phyloP scores from a whole-genome alignment of 805 yeast species.

The Cyberlindnera sargentensis region DNA sequence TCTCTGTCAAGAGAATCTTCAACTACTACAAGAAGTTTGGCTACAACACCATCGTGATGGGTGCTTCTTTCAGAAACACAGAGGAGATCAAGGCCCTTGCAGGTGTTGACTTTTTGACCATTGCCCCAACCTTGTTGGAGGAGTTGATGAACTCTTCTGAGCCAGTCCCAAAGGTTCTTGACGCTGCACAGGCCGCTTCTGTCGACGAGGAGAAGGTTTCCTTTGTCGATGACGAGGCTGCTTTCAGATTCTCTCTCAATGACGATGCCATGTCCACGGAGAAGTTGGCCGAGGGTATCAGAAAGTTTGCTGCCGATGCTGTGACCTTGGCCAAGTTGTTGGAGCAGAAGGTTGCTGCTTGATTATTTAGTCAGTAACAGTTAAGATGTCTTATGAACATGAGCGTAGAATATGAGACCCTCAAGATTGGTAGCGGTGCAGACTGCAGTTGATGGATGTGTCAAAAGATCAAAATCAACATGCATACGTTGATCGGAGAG shows the following conservation, averaged over 20 bases:
- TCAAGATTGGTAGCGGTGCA: no score
- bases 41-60: conserved; percentile 98
- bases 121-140: conserved; percentile 88
- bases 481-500: no score
- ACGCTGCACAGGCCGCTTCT: conserved; percentile 54
- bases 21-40: conserved; percentile 97
- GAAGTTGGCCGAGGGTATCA: conserved; percentile 96
- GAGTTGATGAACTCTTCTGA: conserved; percentile 74
- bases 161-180: conserved; percentile 75
- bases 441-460: no score
- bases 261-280: conserved; percentile 99
- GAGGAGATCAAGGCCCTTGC: conserved; percentile 96
- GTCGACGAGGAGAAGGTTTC: conserved; percentile 62
- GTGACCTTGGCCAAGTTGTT: conserved; percentile 65
- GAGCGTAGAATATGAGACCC: no score
- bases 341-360: conserved; percentile 47
- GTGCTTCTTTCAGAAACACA: conserved; percentile 97
- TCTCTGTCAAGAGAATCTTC: conserved; percentile 80
- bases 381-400: no score
- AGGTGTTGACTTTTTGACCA: conserved; percentile 94
- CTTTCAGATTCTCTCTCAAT: conserved; percentile 85
- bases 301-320: conserved; percentile 93
- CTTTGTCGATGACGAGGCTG: conserved; percentile 77
- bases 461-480: no score
- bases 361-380: background rate